phyloP scores from a whole-genome alignment of 192 early-diverging fungal genomes.

The Oehlia diaphana region DNA sequence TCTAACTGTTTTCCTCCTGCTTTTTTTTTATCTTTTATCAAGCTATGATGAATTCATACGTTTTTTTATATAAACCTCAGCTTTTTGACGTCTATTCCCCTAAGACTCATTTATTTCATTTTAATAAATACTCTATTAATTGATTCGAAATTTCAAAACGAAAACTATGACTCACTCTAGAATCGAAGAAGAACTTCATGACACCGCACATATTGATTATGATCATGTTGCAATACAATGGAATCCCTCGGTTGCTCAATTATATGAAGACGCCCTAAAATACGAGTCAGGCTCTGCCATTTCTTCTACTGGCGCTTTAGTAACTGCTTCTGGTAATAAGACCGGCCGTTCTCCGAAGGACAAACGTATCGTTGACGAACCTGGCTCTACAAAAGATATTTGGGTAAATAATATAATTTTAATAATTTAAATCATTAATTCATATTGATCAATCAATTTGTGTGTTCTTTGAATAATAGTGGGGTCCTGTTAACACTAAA shows the following conservation, averaged over 20 bases:
- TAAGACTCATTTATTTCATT: background rate
- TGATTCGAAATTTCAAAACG: background rate
- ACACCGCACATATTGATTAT: slow-evolving; percentile 66
- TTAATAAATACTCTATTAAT: background rate
- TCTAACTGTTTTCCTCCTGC: background rate
- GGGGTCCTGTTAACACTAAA: slow-evolving; percentile 97
- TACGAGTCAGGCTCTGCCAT: slow-evolving; percentile 85
- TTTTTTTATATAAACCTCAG: background rate
- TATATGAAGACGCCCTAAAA: slow-evolving; percentile 91
- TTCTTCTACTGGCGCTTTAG: slow-evolving; percentile 89
- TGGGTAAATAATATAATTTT: slow-evolving; percentile 57
- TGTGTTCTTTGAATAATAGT: slow-evolving; percentile 39
- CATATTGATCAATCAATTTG: background rate
- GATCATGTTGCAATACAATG: slow-evolving; percentile 79
- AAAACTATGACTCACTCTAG: background rate
- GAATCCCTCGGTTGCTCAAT: slow-evolving; percentile 80
- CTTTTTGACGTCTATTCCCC: background rate
- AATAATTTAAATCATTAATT: background rate
- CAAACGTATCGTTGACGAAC: slow-evolving; percentile 97
- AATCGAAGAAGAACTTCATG: slow-evolving; percentile 36
- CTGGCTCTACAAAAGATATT: slow-evolving; percentile 76
- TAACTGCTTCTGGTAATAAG: slow-evolving; percentile 89
- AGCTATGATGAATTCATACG: background rate
- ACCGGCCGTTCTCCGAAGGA: slow-evolving; percentile 92
- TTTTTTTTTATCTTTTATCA: background rate